These are phyloP conservation scores for Speleostelium caveatum DNA, from an alignment of 78 protist species.

Conservation along the genomic window DNA sequence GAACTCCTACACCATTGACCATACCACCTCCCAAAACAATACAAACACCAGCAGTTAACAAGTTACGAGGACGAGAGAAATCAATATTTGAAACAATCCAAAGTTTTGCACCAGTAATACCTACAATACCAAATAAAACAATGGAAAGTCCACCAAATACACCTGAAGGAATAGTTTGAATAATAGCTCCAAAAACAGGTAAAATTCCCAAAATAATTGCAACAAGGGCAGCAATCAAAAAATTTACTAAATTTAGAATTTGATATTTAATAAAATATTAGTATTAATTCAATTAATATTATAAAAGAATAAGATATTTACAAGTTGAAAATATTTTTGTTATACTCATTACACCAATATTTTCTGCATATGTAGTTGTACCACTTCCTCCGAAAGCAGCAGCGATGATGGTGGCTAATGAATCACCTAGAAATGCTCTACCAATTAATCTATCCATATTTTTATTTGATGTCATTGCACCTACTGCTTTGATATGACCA, in stretches of 20 bases:
- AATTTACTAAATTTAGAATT: no score
- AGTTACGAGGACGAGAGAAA: conserved; percentile 19
- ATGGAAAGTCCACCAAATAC: conserved; percentile 43
- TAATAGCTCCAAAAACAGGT: conserved; percentile 20
- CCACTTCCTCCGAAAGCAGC: conserved; percentile 17
- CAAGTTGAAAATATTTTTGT: conserved; percentile 19
- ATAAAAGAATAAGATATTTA: no score
- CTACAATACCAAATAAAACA: conserved; percentile 44
- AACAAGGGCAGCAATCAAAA: neutral
- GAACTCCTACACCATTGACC: neutral
- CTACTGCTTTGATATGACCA: conserved; percentile 45
- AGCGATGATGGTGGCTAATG: conserved; percentile 22
- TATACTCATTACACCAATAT: conserved; percentile 63
- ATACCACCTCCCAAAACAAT: conserved; percentile 38
- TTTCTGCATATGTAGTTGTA: conserved; percentile 48
- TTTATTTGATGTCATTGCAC: conserved; percentile 4
- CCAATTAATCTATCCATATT: conserved; percentile 13
- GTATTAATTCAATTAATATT: no score
- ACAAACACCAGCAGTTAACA: conserved; percentile 28
- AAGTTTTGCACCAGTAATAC: conserved; percentile 19
- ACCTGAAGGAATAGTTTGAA: conserved; percentile 60
- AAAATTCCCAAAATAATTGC: conserved; percentile 29
- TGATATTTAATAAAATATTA: no score
- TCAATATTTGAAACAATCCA: conserved; percentile 19
- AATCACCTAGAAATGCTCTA: conserved; percentile 36